These are phyloP conservation scores for Astrothelium subdiscretum DNA, from an alignment of 495 filamentous ascomycete genomes.

Conservation along the genomic window DNA sequence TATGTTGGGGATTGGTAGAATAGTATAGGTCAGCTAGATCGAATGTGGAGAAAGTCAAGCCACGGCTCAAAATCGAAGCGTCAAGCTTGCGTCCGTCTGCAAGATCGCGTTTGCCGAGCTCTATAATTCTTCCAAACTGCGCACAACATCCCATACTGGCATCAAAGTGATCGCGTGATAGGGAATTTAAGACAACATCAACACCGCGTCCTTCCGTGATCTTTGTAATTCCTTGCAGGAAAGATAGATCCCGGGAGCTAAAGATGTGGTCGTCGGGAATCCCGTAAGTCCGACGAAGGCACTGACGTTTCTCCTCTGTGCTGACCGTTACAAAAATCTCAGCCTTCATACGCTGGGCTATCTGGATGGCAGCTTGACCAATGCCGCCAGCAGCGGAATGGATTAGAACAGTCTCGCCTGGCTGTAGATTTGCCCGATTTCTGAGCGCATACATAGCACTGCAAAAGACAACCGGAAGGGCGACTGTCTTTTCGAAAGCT, in stretches of 20 bases:
- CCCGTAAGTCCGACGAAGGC: constrained; percentile 27
- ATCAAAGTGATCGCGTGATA: constrained; percentile 12
- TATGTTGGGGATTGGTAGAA: background rate
- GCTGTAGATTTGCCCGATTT: constrained; percentile 23
- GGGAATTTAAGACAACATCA: constrained; percentile 16
- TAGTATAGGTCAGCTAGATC: constrained; percentile 17
- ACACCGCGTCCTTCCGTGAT: constrained; percentile 11
- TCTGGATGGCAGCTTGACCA: constrained; percentile 38
- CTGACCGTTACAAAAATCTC: constrained; percentile 38
- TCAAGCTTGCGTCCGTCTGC: constrained; percentile 15
- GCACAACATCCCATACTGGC: constrained; percentile 5
- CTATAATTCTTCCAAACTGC: constrained; percentile 36
- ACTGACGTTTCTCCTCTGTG: constrained; percentile 29
- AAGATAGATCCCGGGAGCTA: background rate
- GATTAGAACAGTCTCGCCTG: constrained; percentile 37
- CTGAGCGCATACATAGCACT: constrained; percentile 32
- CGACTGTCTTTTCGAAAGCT: constrained; percentile 32
- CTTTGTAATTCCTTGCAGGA: background rate
- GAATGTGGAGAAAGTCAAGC: constrained; percentile 27
- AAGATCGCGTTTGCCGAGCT: constrained; percentile 34
- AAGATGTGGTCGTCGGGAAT: constrained; percentile 36
- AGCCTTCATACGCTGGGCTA: constrained; percentile 27
- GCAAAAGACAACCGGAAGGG: constrained; percentile 31
- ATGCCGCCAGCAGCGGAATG: constrained; percentile 37
- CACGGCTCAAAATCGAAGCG: constrained; percentile 8